These are phyloP conservation scores for Coemansia sp. DNA, from an alignment of 192 early-diverging fungal species.

Conservation along the genomic window DNA sequence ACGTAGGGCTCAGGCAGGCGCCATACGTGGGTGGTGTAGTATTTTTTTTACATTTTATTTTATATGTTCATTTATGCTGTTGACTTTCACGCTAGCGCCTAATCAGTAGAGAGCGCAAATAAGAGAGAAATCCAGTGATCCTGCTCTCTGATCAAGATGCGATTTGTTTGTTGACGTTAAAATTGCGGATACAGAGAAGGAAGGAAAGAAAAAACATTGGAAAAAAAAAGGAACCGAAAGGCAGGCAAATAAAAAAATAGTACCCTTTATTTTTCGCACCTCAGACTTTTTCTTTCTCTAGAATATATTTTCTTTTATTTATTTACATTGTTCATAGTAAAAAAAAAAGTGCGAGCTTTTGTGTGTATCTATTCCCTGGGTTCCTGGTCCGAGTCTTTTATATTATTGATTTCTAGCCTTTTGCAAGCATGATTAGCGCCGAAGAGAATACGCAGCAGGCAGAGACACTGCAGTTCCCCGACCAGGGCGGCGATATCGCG, in stretches of 20 bases:
- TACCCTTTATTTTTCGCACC: slow-evolving; percentile 2
- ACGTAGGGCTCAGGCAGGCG: too few relatives aligned
- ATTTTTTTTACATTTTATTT: neutral
- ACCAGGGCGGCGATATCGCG: neutral
- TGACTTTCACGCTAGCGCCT: too few relatives aligned
- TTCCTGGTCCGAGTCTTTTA: neutral
- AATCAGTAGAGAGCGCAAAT: too few relatives aligned
- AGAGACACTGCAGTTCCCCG: neutral
- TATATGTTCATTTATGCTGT: too few relatives aligned
- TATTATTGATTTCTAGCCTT: neutral
- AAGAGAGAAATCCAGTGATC: too few relatives aligned
- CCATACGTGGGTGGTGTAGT: too few relatives aligned
- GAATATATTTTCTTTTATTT: slow-evolving; percentile 9
- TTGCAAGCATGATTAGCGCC: neutral
- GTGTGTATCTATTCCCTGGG: too few relatives aligned
- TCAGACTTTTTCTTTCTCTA: neutral
- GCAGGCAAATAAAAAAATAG: neutral
- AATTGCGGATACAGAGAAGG: neutral
- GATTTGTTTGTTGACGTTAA: neutral
- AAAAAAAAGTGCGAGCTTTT: too few relatives aligned
- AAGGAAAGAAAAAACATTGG: neutral
- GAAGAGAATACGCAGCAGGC: neutral
- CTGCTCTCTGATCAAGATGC: neutral
- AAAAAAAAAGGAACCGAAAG: neutral
- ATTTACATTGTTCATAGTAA: slow-evolving; percentile 1